Base-by-base conservation (phyloP, 2,329 filamentous ascomycete genomes). In the Cladophialophora yegresii region DNA sequence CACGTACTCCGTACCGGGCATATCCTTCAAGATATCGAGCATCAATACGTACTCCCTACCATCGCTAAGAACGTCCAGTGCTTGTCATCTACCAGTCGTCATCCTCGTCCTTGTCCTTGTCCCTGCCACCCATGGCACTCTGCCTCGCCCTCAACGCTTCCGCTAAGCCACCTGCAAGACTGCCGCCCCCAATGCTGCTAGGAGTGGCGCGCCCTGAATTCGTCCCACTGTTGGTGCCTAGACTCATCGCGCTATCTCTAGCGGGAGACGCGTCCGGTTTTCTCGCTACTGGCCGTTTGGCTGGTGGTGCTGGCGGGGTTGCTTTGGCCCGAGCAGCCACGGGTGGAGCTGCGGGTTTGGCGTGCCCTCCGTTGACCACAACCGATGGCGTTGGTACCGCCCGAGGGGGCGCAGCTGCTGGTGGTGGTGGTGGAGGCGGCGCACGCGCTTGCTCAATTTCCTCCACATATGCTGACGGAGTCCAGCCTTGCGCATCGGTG, bases 401-500 rank as follows among this genome's bases (percentile, higher is more conserved):
- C 3, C 82, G 81, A 7, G 80, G 74, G 26, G 78, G 76, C 13
- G 78, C 76, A 1, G 81, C 78, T 16, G 79, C 77, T 22, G 81
- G 80, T 2, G 80, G 80, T 13, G 82, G 79, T 6, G 86, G 83
- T 4, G 87, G 84, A 26, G 86, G 85, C 9, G 87, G 84, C 7
- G 83, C 80, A 12, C 85, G 80, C 26, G 83, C 84, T 74, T 90
- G 85, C 78, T 70, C 66, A 64, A 80, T 75, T 66, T 97, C 93
- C 78, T 98, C 90, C 8, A 99, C 89, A 73, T 99, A 99, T 22
- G 93, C 92, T 22, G 93, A 90, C 0, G 95, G 95, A 2, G 95
- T 87, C 95, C 95, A 99, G 58, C 92, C 95, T 77, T 95, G 91
- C n/a, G 86, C 85, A 70, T 83, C 82, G 54, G 82, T 82, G 72